Percentiles rank a stretch among this genome's conserved stretches.
phyloP scores from a whole-genome alignment of 305 asterid genomes.

The Fraxinus dipetala region DNA sequence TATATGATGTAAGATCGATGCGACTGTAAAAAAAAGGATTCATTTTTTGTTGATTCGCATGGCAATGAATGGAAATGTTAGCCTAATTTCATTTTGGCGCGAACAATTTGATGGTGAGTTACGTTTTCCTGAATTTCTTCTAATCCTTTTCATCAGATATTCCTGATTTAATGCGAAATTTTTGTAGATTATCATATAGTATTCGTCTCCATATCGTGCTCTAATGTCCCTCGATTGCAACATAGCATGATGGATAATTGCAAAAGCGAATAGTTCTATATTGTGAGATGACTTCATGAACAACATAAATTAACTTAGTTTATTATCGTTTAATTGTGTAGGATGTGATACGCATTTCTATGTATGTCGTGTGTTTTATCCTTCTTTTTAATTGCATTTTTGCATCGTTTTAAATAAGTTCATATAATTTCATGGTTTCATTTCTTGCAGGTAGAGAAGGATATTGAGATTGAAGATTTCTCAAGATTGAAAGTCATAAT shows the following conservation, averaged over 20 bases:
- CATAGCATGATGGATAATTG: too few species aligned
- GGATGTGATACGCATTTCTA: too few species aligned
- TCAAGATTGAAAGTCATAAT: neutral
- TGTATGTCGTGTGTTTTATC: too few species aligned
- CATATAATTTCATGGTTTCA: neutral
- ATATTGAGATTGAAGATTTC: neutral
- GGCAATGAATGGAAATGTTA: slow-evolving; percentile 12
- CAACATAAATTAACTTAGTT: neutral
- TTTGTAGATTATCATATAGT: neutral
- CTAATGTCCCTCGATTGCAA: neutral
- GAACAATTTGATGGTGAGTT: slow-evolving; percentile 3
- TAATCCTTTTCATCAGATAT: neutral
- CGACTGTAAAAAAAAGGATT: slow-evolving; percentile 20
- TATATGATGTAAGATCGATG: slow-evolving; percentile 23
- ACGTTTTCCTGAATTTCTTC: neutral
- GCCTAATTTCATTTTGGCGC: slow-evolving; percentile 17
- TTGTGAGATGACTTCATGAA: neutral
- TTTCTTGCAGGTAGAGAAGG: slow-evolving; percentile 30
- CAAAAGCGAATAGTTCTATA: neutral
- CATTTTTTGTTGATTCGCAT: slow-evolving; percentile 27
- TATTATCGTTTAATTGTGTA: too few species aligned
- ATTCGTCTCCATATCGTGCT: neutral
- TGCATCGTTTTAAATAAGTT: neutral
- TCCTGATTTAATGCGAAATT: neutral
- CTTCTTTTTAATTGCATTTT: too few species aligned